A percentile compares a stretch with the other conserved stretches of the same genome.
These are phyloP conservation scores for Hypericum perforatum DNA, from an alignment of 345 rosid genomes.

Conservation along the genomic window DNA sequence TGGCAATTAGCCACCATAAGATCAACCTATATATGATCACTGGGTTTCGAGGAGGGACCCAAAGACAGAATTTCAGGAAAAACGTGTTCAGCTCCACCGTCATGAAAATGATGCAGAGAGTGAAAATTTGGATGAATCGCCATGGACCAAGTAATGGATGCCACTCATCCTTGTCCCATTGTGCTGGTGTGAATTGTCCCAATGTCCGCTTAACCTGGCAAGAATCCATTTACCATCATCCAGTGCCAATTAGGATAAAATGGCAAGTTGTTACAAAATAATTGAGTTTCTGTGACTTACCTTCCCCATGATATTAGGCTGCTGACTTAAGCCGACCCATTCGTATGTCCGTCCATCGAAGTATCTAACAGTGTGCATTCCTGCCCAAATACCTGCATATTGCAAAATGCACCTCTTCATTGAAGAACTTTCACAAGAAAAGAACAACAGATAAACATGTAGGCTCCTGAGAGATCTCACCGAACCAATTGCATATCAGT, in stretches of 20 bases:
- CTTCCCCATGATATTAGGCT: slow-evolving; percentile 83
- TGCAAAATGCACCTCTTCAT: neutral
- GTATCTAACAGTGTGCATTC: slow-evolving; percentile 90
- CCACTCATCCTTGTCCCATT: slow-evolving; percentile 99
- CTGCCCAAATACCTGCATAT: slow-evolving; percentile 86
- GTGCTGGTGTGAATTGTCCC: slow-evolving; percentile 96
- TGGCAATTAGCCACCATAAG: slow-evolving; percentile 96
- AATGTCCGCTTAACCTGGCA: slow-evolving; percentile 73
- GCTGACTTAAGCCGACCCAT: slow-evolving; percentile 98
- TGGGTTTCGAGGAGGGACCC: slow-evolving; percentile 96
- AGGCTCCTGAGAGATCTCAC: slow-evolving; percentile 34
- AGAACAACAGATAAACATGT: neutral
- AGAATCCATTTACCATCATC: neutral
- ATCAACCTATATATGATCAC: slow-evolving; percentile 79
- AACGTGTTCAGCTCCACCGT: slow-evolving; percentile 94
- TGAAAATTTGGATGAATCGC: slow-evolving; percentile 93
- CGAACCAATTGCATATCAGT: slow-evolving; percentile 97
- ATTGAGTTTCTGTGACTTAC: slow-evolving; percentile 19
- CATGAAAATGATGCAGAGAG: slow-evolving; percentile 71
- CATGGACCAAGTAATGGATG: slow-evolving; percentile 93
- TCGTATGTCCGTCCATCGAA: slow-evolving; percentile 92
- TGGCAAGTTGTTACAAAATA: too few species aligned
- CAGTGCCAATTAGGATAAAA: neutral
- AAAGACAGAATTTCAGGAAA: slow-evolving; percentile 92
- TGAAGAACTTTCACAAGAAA: neutral